phyloP scores from a whole-genome alignment of 257 asterid genomes.

The Penstemon eatonii region DNA sequence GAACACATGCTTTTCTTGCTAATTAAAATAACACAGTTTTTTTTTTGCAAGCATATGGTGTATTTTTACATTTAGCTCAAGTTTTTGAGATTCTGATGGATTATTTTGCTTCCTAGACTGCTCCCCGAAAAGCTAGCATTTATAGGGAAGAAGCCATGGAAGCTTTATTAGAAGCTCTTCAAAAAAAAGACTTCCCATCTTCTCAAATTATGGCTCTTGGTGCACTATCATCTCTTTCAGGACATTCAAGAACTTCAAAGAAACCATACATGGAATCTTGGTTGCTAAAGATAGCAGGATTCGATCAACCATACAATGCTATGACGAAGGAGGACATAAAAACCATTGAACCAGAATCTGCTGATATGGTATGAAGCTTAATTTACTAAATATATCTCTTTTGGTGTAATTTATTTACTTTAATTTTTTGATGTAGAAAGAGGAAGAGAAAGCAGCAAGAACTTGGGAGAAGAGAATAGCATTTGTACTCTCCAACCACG shows the following conservation, averaged over 20 bases:
- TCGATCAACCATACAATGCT: conserved; percentile 46
- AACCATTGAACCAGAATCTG: conserved; percentile 34
- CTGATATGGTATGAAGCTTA: conserved; percentile 41
- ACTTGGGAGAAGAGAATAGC: conserved; percentile 73
- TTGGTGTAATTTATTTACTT: background rate
- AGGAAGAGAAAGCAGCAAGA: conserved; percentile 62
- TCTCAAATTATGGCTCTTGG: conserved; percentile 65
- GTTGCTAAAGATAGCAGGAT: conserved; percentile 69
- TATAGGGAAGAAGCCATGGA: conserved; percentile 86
- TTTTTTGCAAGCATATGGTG: too few relatives aligned
- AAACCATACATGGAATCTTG: conserved; percentile 58
- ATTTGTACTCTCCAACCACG: conserved; percentile 69
- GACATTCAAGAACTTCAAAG: conserved; percentile 46
- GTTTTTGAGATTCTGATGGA: background rate
- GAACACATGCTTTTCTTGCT: too few relatives aligned
- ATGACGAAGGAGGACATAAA: conserved; percentile 39
- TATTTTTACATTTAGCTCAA: too few relatives aligned
- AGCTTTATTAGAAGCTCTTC: conserved; percentile 64
- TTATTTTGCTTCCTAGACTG: conserved; percentile 36
- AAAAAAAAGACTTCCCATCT: conserved; percentile 64
- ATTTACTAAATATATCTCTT: background rate
- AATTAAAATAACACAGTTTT: too few relatives aligned
- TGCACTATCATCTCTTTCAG: conserved; percentile 59
- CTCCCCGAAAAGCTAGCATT: conserved; percentile 82
- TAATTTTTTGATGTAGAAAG: conserved; percentile 43